A percentile compares a stretch with the other conserved stretches of the same genome.
phyloP scores from a whole-genome alignment of 2,329 filamentous ascomycete genomes.

The Lasiodiplodia sp. region DNA sequence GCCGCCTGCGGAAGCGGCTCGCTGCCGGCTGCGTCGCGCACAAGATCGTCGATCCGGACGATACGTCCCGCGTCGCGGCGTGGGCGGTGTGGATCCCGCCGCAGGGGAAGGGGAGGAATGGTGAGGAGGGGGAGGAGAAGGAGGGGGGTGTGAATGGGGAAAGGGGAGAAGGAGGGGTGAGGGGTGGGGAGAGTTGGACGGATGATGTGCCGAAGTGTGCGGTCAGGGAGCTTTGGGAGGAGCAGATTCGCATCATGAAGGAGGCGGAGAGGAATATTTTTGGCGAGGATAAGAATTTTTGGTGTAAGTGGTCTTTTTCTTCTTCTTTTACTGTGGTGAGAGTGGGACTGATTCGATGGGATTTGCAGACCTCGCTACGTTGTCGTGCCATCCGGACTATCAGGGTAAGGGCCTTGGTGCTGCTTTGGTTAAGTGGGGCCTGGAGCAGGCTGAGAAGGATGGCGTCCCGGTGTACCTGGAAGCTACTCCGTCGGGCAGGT shows the following conservation, averaged over 20 bases:
- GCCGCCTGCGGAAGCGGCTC: background rate
- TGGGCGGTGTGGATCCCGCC: slow-evolving; percentile 22
- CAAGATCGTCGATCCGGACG: slow-evolving; percentile 26
- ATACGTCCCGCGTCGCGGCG: slow-evolving; percentile 30
- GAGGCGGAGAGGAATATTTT: background rate
- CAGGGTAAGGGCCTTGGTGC: slow-evolving; percentile 20
- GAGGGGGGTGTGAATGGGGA: background rate
- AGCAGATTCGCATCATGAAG: background rate
- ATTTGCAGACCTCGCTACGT: background rate
- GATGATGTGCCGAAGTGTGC: background rate
- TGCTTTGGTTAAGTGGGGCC: slow-evolving; percentile 24
- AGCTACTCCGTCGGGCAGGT: slow-evolving; percentile 44
- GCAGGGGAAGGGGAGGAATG: background rate
- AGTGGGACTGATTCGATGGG: slow-evolving; percentile 31
- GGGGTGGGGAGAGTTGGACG: no score
- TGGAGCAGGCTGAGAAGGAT: slow-evolving; percentile 40
- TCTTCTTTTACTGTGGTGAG: background rate
- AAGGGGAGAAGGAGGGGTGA: background rate
- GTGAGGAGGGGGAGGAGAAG: background rate
- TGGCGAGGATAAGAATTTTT: background rate
- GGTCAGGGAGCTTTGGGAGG: background rate
- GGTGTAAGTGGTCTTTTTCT: slow-evolving; percentile 7
- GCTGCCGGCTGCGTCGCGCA: background rate
- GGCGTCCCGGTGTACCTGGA: slow-evolving; percentile 50
- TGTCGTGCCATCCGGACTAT: slow-evolving; percentile 21